Evolutionary conservation across 2,329 filamentous ascomycete genomes (phyloP).

Genomic region (Calonectria henricotiae): DNA sequence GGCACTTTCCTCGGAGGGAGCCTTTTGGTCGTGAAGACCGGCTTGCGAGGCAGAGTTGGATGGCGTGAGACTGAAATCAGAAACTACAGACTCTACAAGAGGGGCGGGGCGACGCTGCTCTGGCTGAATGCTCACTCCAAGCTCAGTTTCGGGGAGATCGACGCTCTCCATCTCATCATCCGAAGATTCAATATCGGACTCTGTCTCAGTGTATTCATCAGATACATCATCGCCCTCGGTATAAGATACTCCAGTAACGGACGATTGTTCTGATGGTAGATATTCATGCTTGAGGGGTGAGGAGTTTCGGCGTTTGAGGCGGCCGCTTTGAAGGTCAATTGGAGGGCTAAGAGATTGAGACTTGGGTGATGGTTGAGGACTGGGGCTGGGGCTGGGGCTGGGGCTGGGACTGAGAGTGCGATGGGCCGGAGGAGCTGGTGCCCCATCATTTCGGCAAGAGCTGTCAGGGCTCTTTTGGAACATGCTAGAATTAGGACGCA

Average conservation of each 20-base stretch:
- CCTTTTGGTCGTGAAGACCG: slow-evolving; percentile 67
- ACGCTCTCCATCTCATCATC: slow-evolving; percentile 74
- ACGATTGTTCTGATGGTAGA: slow-evolving; percentile 82
- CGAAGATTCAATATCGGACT: slow-evolving; percentile 66
- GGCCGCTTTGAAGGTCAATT: slow-evolving; percentile 64
- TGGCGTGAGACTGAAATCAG: slow-evolving; percentile 78
- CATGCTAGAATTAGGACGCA: slow-evolving; percentile 59
- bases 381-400: slow-evolving; percentile 49
- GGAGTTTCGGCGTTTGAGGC: slow-evolving; percentile 81
- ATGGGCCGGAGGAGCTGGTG: slow-evolving; percentile 71
- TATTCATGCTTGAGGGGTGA: slow-evolving; percentile 99
- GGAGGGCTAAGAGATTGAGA: slow-evolving; percentile 58
- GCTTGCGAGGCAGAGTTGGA: slow-evolving; percentile 88
- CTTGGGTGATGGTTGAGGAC: slow-evolving; percentile 54
- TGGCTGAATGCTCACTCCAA: slow-evolving; percentile 71
- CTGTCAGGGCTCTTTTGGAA: slow-evolving; percentile 56
- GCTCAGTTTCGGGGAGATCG: slow-evolving; percentile 73
- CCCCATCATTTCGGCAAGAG: slow-evolving; percentile 68
- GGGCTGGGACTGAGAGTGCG: slow-evolving; percentile 58
- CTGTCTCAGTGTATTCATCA: slow-evolving; percentile 65
- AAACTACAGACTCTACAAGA: slow-evolving; percentile 61
- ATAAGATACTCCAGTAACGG: slow-evolving; percentile 73
- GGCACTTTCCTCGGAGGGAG: slow-evolving; percentile 60
- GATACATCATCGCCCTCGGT: slow-evolving; percentile 67
- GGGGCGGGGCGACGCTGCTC: slow-evolving; percentile 46